phyloP scores from a whole-genome alignment of 352 stramenopile species.

The Pilasporangium apinafurcum region DNA sequence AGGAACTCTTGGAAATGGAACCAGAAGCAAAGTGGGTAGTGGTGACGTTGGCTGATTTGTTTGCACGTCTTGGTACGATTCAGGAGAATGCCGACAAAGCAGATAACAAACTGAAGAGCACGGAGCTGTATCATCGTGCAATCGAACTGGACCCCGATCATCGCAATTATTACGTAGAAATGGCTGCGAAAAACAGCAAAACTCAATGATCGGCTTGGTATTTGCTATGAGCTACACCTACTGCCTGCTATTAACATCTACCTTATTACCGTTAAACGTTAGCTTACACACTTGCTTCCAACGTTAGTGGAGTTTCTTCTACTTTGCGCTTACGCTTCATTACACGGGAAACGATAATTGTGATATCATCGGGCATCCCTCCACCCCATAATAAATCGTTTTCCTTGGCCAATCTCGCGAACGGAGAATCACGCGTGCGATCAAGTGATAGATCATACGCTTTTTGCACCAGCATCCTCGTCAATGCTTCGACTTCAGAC shows the following conservation, averaged over 20 bases:
- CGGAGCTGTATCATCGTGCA: slow-evolving; percentile 41
- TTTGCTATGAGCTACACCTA: too few species aligned
- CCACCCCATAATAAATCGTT: slow-evolving; percentile 97
- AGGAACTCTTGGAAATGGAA: slow-evolving; percentile 82
- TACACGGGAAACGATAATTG: slow-evolving; percentile 65
- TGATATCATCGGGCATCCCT: slow-evolving; percentile 90
- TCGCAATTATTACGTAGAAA: slow-evolving; percentile 51
- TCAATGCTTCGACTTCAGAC: slow-evolving; percentile 63
- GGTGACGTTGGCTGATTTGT: slow-evolving; percentile 51
- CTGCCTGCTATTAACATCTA: too few species aligned
- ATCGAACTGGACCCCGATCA: slow-evolving; percentile 53
- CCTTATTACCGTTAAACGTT: too few species aligned
- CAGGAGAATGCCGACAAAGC: slow-evolving; percentile 9
- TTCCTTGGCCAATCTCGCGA: slow-evolving; percentile 96
- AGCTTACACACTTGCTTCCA: too few species aligned
- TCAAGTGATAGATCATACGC: slow-evolving; percentile 92
- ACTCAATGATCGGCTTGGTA: too few species aligned
- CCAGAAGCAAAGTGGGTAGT: slow-evolving; percentile 65
- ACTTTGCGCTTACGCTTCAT: too few species aligned
- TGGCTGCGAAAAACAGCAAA: slow-evolving; percentile 22
- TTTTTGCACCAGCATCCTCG: slow-evolving; percentile 71
- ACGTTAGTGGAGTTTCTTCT: too few species aligned
- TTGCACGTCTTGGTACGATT: slow-evolving; percentile 21
- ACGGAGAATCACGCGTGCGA: slow-evolving; percentile 89
- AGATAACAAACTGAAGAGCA: slow-evolving; percentile 32